phyloP scores from a whole-genome alignment of 2,329 filamentous ascomycete genomes.

The Kalaharituber pfeilii region DNA sequence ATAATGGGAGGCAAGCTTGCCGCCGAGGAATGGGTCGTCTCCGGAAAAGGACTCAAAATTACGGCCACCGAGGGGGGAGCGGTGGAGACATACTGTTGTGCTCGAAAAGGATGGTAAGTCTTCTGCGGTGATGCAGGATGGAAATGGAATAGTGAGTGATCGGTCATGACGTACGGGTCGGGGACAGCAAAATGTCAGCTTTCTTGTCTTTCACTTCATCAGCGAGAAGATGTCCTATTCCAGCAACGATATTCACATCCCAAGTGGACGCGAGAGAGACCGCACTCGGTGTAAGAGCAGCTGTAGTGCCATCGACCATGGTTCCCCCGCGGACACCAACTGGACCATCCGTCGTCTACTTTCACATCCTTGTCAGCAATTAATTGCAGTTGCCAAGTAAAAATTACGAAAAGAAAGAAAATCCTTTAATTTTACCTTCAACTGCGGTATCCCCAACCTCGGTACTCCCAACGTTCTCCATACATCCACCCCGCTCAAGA shows the following conservation, averaged over 20 bases:
- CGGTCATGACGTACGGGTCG: constrained; percentile 20
- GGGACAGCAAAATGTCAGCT: constrained; percentile 23
- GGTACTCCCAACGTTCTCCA: constrained; percentile 22
- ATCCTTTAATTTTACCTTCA: constrained; percentile 21
- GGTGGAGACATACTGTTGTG: constrained; percentile 28
- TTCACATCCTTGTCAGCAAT: neutral
- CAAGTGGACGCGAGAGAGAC: constrained; percentile 24
- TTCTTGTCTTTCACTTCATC: constrained; percentile 23
- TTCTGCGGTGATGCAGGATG: no score
- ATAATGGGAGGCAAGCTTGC: constrained; percentile 37
- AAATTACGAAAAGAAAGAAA: neutral
- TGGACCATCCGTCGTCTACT: constrained; percentile 24
- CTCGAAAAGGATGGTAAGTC: no score
- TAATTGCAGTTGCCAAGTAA: neutral
- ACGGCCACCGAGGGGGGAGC: constrained; percentile 38
- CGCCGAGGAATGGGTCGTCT: constrained; percentile 40
- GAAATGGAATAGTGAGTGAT: no score
- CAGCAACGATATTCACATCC: constrained; percentile 21
- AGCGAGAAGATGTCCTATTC: constrained; percentile 22
- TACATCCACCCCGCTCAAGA: constrained; percentile 23
- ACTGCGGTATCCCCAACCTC: constrained; percentile 22
- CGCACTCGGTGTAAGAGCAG: constrained; percentile 23
- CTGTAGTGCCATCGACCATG: constrained; percentile 23
- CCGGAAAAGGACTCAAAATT: constrained; percentile 41
- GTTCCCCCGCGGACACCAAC: constrained; percentile 23